Percentiles rank a stretch among this genome's conserved stretches.
Evolutionary conservation across 2,329 filamentous ascomycete genomes (phyloP).

Genomic region (Cordyceps farinosa): DNA sequence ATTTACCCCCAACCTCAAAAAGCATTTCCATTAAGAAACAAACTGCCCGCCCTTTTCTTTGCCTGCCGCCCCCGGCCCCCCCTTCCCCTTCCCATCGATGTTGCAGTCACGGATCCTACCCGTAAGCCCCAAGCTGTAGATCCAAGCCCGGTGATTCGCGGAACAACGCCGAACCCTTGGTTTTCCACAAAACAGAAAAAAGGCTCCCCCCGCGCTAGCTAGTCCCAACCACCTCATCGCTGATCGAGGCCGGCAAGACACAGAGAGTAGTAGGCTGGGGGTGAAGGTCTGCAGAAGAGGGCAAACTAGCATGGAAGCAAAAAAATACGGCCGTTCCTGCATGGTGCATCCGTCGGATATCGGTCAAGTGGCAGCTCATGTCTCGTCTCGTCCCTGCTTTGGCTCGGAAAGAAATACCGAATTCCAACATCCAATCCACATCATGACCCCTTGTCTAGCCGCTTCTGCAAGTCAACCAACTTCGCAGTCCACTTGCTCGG

Average conservation of each 20-base stretch:
- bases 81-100: neutral
- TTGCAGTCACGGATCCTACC: neutral
- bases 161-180: neutral
- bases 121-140: slow-evolving; percentile 1
- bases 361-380: neutral
- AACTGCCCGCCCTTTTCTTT: neutral
- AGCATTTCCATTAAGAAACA: too few species aligned
- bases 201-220: neutral
- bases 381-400: neutral
- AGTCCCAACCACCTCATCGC: neutral
- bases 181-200: neutral
- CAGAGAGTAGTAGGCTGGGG: neutral
- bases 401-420: neutral
- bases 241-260: neutral
- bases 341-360: slow-evolving; percentile 8
- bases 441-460: neutral
- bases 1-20: neutral
- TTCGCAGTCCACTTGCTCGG: neutral
- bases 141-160: slow-evolving; percentile 10
- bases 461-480: neutral
- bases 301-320: neutral
- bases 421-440: neutral
- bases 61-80: neutral
- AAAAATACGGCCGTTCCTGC: neutral
- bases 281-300: neutral